Conservation (phyloP, 2,329 filamentous ascomycete species). For the Davidsoniella virescens region DNA sequence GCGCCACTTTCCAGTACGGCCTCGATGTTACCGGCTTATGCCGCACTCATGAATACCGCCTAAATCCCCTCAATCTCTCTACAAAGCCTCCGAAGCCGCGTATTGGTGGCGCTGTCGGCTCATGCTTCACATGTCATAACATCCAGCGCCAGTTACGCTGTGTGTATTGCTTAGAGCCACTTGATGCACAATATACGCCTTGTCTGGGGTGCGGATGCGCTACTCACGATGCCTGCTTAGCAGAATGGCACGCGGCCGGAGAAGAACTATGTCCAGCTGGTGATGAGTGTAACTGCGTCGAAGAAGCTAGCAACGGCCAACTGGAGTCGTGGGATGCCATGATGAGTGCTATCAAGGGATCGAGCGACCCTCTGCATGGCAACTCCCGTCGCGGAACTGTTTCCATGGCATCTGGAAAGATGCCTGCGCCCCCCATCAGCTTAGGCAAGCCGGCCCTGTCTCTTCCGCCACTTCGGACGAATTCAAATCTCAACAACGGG, state of each 20-base stretch:
- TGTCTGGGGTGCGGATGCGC: conserved; percentile 49
- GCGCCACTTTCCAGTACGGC: conserved; percentile 25
- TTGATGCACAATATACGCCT: conserved; percentile 42
- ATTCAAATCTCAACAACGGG: background rate
- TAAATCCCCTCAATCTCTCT: conserved; percentile 34
- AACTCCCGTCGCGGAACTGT: conserved; percentile 9
- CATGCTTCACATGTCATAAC: conserved; percentile 35
- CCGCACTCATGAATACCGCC: conserved; percentile 43
- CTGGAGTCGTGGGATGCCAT: conserved; percentile 46
- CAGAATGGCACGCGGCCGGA: conserved; percentile 40
- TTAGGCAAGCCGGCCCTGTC: conserved; percentile 1
- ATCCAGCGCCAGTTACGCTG: conserved; percentile 42
- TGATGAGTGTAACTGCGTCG: conserved; percentile 46
- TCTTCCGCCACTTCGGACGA: background rate
- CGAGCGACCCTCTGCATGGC: background rate
- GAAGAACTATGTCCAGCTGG: conserved; percentile 44
- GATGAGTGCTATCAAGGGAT: conserved; percentile 23
- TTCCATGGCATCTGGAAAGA: background rate
- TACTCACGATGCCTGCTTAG: conserved; percentile 41
- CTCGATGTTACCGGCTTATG: conserved; percentile 49
- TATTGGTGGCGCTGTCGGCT: conserved; percentile 31
- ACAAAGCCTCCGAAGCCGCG: conserved; percentile 17
- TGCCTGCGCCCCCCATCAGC: background rate
- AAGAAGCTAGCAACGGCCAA: conserved; percentile 38
- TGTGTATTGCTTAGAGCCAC: conserved; percentile 45